These are phyloP conservation scores for Picochlorum sp. DNA, from an alignment of 139 green algal species.

Conservation along the genomic window DNA sequence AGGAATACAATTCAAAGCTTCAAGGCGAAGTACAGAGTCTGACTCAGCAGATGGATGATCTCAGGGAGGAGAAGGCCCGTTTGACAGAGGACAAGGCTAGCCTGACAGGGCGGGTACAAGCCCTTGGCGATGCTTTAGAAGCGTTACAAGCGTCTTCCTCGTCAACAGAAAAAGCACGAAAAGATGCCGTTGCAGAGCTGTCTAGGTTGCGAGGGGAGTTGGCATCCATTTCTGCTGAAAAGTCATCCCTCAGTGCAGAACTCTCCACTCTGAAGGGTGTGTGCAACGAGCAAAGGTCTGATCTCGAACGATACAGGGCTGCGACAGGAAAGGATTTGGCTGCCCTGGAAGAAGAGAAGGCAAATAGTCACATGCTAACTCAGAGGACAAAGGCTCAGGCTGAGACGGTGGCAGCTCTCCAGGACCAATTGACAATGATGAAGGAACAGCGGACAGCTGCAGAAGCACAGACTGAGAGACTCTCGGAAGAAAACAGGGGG, in stretches of 20 bases:
- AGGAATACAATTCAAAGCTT: slow-evolving; percentile 31
- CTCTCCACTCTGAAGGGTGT: slow-evolving; percentile 13
- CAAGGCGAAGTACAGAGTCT: slow-evolving; percentile 18
- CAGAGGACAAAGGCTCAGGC: slow-evolving; percentile 33
- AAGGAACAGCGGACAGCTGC: slow-evolving; percentile 24
- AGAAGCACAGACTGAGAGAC: slow-evolving; percentile 26
- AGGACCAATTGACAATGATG: slow-evolving; percentile 20
- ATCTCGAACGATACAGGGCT: slow-evolving; percentile 27
- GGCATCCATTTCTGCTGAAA: slow-evolving; percentile 8
- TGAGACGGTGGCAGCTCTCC: slow-evolving; percentile 18
- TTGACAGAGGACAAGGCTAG: slow-evolving; percentile 18
- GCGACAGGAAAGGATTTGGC: slow-evolving; percentile 37
- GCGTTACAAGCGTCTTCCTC: slow-evolving; percentile 2
- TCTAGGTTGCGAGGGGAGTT: slow-evolving; percentile 22
- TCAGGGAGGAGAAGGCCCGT: slow-evolving; percentile 15
- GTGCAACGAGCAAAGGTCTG: slow-evolving; percentile 7
- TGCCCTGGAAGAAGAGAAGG: slow-evolving; percentile 31
- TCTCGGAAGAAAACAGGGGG: slow-evolving; percentile 19
- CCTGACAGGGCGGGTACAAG: slow-evolving; percentile 12
- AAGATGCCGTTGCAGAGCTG: slow-evolving; percentile 18
- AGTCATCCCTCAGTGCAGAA: slow-evolving; percentile 3
- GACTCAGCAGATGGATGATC: background rate
- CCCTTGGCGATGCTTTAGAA: slow-evolving; percentile 10
- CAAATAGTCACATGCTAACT: slow-evolving; percentile 14
- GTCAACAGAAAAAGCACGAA: slow-evolving; percentile 10